Evolutionary conservation across 441 rosid genomes (phyloP), one percentile per base, ranked within the genome.

Genomic region (Melastoma candidum): DNA sequence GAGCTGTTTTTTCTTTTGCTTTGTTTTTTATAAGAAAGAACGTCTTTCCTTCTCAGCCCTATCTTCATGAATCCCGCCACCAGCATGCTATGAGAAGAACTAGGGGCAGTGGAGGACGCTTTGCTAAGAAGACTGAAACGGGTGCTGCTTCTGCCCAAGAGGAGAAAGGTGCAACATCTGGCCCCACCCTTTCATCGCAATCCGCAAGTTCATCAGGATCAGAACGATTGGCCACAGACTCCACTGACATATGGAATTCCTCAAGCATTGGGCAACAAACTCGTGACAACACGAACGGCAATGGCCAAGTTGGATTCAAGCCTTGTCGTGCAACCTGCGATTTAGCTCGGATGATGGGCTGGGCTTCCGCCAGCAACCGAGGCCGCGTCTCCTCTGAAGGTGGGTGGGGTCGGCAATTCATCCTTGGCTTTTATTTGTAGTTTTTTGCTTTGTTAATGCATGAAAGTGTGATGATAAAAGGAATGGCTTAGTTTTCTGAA

Each of bases 21-120:
- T 17, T 17, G 22, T 17, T 17, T 17, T 17, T 17, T 17, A 17
- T 17, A 17, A 17, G 22, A 17, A 17, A 17, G 22, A 17, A 17
- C 22, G 22, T 4, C 41, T 36, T 36, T 36, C 41, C 41, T 68
- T 45, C 66, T 47, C 73, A 92, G 98, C 98, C 98, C 1, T 92
- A 92, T 77, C 96, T 92, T 67, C 97, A 90, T 26, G 98, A 90
- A 75, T 90, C 98, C 29, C 84, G 98, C 54, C 98, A 90, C 77
- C 88, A 75, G 69, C 98, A 92, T 76, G 98, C 98, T n/a, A 79
- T 92, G 94, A 81, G 90, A 64, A 79, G 98, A 72, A 78, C 78
- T 45, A 80, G 98, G 69, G 84, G 89, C 26, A 76, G 63, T 32
- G 98, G 98, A 51, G 98, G 98, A 22, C 87, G 98, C 29, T 92